phyloP scores from a whole-genome alignment of 371 early-diverging fungal species.

The Umbelopsis sp. region DNA sequence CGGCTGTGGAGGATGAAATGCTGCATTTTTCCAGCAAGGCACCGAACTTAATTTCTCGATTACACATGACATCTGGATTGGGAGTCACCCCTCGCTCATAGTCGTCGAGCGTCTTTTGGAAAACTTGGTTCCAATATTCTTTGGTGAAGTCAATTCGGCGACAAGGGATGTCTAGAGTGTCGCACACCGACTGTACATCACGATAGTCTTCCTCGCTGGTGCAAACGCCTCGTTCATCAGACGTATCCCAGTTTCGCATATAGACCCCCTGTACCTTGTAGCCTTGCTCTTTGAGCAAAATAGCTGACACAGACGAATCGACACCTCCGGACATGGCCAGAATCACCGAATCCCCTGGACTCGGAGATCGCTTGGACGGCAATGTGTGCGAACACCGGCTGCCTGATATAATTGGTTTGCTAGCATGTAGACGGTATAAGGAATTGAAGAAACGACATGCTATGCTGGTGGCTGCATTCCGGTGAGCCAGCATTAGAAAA shows the following conservation, averaged over 20 bases:
- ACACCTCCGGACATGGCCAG: conserved; percentile 93
- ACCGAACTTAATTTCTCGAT: conserved; percentile 92
- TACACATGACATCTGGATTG: conserved; percentile 93
- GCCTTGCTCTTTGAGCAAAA: conserved; percentile 68
- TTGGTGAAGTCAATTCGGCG: conserved; percentile 77
- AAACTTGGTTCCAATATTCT: conserved; percentile 92
- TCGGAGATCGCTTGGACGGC: conserved; percentile 7
- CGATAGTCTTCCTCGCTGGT: conserved; percentile 80
- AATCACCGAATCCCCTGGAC: conserved; percentile 47
- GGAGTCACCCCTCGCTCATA: conserved; percentile 83
- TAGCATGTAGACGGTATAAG: not conserved
- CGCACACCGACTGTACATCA: conserved; percentile 81
- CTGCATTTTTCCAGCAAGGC: conserved; percentile 58
- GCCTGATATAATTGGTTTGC: not conserved
- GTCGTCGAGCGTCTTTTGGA: conserved; percentile 73
- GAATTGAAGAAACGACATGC: not conserved
- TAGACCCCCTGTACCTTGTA: conserved; percentile 79
- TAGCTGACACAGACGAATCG: conserved; percentile 87
- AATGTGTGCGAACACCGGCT: not conserved
- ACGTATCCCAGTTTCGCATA: conserved; percentile 95
- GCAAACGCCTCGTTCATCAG: conserved; percentile 82
- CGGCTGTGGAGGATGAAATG: conserved; percentile 33
- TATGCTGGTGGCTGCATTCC: not conserved
- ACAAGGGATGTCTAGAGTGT: conserved; percentile 68
- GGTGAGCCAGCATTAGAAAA: too few species aligned